Evolutionary conservation across 129 eudicot species (phyloP).

Genomic region (Apium graveolens): DNA sequence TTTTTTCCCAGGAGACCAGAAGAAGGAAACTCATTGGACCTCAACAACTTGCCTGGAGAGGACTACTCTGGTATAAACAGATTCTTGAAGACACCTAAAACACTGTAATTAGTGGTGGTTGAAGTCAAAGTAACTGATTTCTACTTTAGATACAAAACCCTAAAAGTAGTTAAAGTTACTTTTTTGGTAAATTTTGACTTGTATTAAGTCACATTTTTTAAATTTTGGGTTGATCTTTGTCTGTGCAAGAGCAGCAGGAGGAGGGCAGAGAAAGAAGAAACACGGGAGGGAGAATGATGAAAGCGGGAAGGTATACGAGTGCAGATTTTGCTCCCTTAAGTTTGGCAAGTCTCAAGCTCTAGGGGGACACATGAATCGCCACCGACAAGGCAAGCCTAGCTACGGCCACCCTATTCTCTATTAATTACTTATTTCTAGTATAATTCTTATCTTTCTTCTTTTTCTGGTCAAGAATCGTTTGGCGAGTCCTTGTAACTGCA

Average conservation of each 20-base stretch:
- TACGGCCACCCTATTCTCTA: too few relatives aligned
- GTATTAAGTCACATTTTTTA: background rate
- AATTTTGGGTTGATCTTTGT: background rate
- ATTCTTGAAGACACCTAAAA: slow-evolving; percentile 32
- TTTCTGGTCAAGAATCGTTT: background rate
- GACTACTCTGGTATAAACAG: slow-evolving; percentile 57
- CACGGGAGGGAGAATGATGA: slow-evolving; percentile 53
- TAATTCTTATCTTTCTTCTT: background rate
- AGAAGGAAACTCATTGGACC: slow-evolving; percentile 71
- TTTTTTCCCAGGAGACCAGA: slow-evolving; percentile 56
- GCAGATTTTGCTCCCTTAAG: slow-evolving; percentile 98
- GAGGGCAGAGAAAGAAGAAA: slow-evolving; percentile 43
- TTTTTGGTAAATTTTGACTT: background rate
- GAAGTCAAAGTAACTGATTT: background rate
- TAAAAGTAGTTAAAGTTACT: background rate
- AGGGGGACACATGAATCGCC: slow-evolving; percentile 99
- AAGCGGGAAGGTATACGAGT: slow-evolving; percentile 75
- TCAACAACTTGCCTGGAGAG: slow-evolving; percentile 74
- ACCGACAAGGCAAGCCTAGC: slow-evolving; percentile 70
- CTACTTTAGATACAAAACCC: background rate
- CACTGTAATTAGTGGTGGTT: slow-evolving; percentile 16
- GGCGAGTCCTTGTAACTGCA: background rate
- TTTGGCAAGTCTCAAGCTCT: slow-evolving; percentile 98
- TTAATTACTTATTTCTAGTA: background rate
- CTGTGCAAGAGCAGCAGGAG: slow-evolving; percentile 12